phyloP scores from a whole-genome alignment of 345 rosid species.

The Hibiscus syriacus region DNA sequence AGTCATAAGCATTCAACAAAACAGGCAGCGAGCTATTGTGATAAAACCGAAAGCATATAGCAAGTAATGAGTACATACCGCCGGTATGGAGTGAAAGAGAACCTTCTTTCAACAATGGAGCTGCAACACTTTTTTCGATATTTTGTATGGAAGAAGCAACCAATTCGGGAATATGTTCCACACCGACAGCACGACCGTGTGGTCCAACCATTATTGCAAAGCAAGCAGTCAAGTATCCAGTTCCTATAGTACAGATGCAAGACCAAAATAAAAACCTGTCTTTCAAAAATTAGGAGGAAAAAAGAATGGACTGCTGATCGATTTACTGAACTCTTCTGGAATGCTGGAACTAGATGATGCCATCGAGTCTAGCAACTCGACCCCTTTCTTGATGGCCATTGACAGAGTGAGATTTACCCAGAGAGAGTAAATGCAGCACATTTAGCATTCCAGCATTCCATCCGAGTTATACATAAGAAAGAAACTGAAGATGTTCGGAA shows the following conservation, averaged over 20 bases:
- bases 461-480: neutral
- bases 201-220: constrained; percentile 90
- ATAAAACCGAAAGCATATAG: too few species aligned
- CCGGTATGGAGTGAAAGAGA: constrained; percentile 72
- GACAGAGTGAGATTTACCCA: neutral
- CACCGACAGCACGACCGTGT: constrained; percentile 77
- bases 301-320: neutral
- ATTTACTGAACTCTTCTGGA: neutral
- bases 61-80: constrained; percentile 39
- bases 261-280: neutral
- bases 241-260: constrained; percentile 38
- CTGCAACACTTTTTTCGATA: constrained; percentile 64
- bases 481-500: neutral
- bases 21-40: too few species aligned
- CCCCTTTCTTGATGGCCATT: neutral
- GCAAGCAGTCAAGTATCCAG: constrained; percentile 92
- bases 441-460: neutral
- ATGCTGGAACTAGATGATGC: neutral
- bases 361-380: neutral
- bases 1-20: neutral
- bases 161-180: constrained; percentile 88
- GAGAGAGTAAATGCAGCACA: neutral
- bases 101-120: constrained; percentile 58
- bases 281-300: neutral
- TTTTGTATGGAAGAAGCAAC: constrained; percentile 59